A percentile compares a stretch with the other conserved stretches of the same genome.
phyloP scores from a whole-genome alignment of 768 basidiomycete species.

The Phylloporus sp. region DNA sequence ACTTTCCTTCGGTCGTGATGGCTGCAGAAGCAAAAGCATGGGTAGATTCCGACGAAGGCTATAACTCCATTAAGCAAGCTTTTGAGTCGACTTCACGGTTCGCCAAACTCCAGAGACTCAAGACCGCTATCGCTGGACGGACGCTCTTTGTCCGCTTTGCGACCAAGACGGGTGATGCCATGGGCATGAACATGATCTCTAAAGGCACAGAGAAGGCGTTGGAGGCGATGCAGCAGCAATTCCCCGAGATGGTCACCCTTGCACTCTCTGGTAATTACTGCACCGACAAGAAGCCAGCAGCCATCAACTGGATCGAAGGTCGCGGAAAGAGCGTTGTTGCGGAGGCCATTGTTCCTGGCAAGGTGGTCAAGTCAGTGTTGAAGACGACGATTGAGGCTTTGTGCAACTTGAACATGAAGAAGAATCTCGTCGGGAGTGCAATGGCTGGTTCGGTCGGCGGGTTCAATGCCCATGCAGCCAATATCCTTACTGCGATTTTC shows the following conservation, averaged over 20 bases:
- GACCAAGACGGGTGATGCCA: slow-evolving; percentile 94
- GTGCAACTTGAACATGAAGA: slow-evolving; percentile 91
- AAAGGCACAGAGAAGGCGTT: slow-evolving; percentile 97
- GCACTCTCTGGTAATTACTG: slow-evolving; percentile 97
- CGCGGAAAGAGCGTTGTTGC: slow-evolving; percentile 97
- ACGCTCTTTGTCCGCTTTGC: slow-evolving; percentile 92
- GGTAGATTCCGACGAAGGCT: slow-evolving; percentile 83
- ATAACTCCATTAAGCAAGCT: slow-evolving; percentile 67
- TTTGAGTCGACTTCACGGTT: slow-evolving; percentile 96
- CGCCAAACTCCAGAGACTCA: slow-evolving; percentile 79
- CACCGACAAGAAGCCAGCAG: slow-evolving; percentile 99
- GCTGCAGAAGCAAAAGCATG: slow-evolving; percentile 86
- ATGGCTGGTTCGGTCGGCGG: slow-evolving; percentile 99
- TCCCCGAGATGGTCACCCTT: slow-evolving; percentile 88
- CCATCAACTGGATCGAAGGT: slow-evolving; percentile 99
- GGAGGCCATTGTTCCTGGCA: slow-evolving; percentile 89
- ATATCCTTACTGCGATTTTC: slow-evolving; percentile 94
- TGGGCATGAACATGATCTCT: slow-evolving; percentile 99
- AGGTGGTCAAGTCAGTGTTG: slow-evolving; percentile 81
- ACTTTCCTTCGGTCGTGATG: slow-evolving; percentile 78
- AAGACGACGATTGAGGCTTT: slow-evolving; percentile 93
- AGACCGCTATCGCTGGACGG: slow-evolving; percentile 88
- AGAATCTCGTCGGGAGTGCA: slow-evolving; percentile 95
- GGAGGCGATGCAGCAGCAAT: slow-evolving; percentile 68
- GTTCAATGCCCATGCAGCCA: slow-evolving; percentile 97